Base-by-base conservation (phyloP, 805 yeast genomes). In the Huiozyma sinensis region DNA sequence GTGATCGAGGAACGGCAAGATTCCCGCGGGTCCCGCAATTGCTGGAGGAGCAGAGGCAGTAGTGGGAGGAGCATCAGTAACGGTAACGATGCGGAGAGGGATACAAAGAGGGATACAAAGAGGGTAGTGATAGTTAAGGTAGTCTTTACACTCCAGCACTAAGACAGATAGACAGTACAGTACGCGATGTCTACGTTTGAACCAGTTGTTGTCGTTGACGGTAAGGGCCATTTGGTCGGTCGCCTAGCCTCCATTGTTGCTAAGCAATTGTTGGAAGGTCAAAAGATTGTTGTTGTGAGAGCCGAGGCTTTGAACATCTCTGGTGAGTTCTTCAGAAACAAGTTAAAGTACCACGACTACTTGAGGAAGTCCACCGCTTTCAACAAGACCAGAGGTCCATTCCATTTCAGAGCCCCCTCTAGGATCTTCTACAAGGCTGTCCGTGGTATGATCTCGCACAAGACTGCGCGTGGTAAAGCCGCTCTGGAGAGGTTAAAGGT, bases 381-480 rank as follows among this genome's bases (percentile, higher is more conserved):
- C 89, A 92, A 92, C 95, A 88, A 88, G 79, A 83, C 79, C 67
- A 83, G 88, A 73, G 99, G 98, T 79, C 97, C 97, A 69, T 92
- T 90, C 97, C 99, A 92, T 75, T 92, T 92, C 95, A 92, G 97
- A 77, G 99, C 99, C 55, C 99, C 99, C 73, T 89, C 97, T 55
- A 88, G 97, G 78, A 90, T 92, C 76, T 88, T 92, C 77, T 89
- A 89, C 94, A 92, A 92, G 84, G 97, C 99, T 68, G 75, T 92
- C 71, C 85, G 95, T 72, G 99, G 99, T 78, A 92, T 92, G 99
- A 77, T 92, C 67, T 77, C 96, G 71, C 97, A 92, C 89, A 92
- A 92, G 88, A 92, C 98, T 62, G 92, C 97, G 64, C 92, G 97
- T 77, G 99, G 99, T 76, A 84, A 86, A 79, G 97, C 97, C 70